Percentiles rank a stretch among this genome's conserved stretches.
These are phyloP conservation scores for Yarrowia sp. DNA, from an alignment of 805 yeast genomes.

Conservation along the genomic window DNA sequence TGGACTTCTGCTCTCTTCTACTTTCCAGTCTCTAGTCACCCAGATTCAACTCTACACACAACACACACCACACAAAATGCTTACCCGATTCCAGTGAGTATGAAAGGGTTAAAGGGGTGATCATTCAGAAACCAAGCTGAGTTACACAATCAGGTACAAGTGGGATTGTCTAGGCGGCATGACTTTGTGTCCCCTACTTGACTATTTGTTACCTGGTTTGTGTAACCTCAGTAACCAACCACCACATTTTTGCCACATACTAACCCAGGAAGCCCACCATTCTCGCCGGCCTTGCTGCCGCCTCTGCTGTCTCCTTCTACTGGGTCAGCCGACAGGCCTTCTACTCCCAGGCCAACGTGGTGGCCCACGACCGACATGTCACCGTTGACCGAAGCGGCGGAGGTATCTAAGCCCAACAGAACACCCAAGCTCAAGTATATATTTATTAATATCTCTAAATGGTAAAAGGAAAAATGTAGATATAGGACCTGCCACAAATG, in stretches of 20 bases:
- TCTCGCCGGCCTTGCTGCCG: constrained; percentile 45
- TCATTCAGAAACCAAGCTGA: too few relatives aligned
- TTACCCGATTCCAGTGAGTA: constrained; percentile 35
- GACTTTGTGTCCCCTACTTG: background rate
- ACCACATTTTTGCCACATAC: too few relatives aligned
- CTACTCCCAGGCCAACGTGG: constrained; percentile 42
- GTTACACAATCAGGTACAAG: too few relatives aligned
- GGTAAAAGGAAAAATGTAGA: too few relatives aligned
- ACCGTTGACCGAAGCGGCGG: constrained; percentile 52
- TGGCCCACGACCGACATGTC: constrained; percentile 47
- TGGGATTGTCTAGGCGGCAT: too few relatives aligned
- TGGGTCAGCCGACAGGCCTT: constrained; percentile 49
- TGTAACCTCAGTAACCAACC: too few relatives aligned
- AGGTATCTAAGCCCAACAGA: constrained; percentile 45
- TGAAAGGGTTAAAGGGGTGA: too few relatives aligned
- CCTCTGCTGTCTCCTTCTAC: constrained; percentile 46
- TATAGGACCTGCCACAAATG: too few relatives aligned
- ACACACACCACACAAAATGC: constrained; percentile 12
- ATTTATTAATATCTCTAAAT: constrained; percentile 15
- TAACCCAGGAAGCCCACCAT: constrained; percentile 42
- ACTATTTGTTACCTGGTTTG: too few relatives aligned
- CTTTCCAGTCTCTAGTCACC: background rate
- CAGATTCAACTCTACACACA: constrained; percentile 29
- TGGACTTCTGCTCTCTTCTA: background rate
- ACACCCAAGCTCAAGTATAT: background rate